Conservation (phyloP, 2,329 filamentous ascomycete species). For the Aspergillus tubingensis region DNA sequence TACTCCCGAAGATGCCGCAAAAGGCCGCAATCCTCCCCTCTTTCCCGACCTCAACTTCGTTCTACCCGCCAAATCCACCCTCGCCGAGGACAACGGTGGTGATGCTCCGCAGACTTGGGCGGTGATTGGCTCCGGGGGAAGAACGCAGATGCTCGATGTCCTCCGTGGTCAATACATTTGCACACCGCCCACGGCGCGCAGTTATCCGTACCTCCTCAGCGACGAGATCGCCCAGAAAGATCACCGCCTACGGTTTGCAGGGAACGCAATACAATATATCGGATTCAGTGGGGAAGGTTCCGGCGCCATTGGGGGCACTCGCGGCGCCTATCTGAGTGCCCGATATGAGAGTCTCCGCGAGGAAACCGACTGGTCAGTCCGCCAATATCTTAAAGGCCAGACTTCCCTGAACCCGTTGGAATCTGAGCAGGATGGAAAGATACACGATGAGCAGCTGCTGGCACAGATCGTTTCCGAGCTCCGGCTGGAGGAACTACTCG, state of each 20-base stretch:
- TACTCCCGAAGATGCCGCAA: conserved; percentile 44
- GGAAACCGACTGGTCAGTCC: conserved; percentile 81
- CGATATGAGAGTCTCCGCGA: conserved; percentile 88
- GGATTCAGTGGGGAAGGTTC: conserved; percentile 79
- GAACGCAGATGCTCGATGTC: conserved; percentile 80
- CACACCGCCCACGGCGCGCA: conserved; percentile 72
- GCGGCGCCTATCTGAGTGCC: conserved; percentile 82
- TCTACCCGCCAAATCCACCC: conserved; percentile 56
- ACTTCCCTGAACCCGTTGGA: conserved; percentile 77
- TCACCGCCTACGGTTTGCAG: conserved; percentile 57
- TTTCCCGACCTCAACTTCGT: conserved; percentile 72
- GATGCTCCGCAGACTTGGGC: conserved; percentile 69
- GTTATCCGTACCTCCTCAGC: conserved; percentile 75
- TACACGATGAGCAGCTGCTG: conserved; percentile 56
- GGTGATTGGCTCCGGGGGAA: conserved; percentile 75
- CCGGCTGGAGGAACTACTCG: conserved; percentile 66
- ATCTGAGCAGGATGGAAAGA: conserved; percentile 52
- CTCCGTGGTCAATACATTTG: conserved; percentile 75
- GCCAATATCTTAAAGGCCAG: conserved; percentile 78
- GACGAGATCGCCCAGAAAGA: conserved; percentile 58
- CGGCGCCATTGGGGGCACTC: conserved; percentile 45
- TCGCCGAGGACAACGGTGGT: neutral
- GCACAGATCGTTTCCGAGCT: conserved; percentile 69
- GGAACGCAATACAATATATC: conserved; percentile 79
- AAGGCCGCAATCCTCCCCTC: conserved; percentile 66